A percentile compares a stretch with the other conserved stretches of the same genome.
Evolutionary conservation across 164 flowering plant species (phyloP).

Genomic region (Malania oleifera): DNA sequence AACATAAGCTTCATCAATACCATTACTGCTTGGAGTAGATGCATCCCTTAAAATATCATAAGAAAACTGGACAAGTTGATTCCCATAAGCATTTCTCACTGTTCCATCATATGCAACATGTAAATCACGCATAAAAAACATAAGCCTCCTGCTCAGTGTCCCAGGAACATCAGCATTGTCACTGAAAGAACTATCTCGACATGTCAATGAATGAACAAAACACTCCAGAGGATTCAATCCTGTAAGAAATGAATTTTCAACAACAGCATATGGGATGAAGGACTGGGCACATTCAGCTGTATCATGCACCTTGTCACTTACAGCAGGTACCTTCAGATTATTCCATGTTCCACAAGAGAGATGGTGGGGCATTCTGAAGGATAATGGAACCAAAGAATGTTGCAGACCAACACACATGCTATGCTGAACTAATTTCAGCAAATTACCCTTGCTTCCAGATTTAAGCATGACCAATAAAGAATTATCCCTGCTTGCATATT

Average conservation of each 20-base stretch:
- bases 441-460: conserved; percentile 88
- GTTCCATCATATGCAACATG: conserved; percentile 81
- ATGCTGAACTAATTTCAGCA: conserved; percentile 69
- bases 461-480: conserved; percentile 68
- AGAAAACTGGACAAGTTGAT: conserved; percentile 72
- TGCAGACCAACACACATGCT: conserved; percentile 81
- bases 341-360: conserved; percentile 65
- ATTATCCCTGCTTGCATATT: conserved; percentile 50
- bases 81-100: conserved; percentile 79
- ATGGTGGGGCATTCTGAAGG: conserved; percentile 54
- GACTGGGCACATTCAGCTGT: conserved; percentile 24
- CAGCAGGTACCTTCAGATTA: conserved; percentile 19
- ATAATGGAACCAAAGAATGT: conserved; percentile 48
- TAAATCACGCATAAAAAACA: conserved; percentile 86
- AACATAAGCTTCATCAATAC: neutral
- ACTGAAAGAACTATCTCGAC: conserved; percentile 72
- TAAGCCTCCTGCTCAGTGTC: conserved; percentile 61
- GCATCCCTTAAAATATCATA: conserved; percentile 28
- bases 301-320: conserved; percentile 9
- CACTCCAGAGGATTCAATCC: conserved; percentile 84
- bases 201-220: conserved; percentile 71
- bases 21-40: neutral
- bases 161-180: conserved; percentile 94
- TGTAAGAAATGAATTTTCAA: conserved; percentile 54
- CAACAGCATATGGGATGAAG: conserved; percentile 54